A percentile compares a stretch with the other conserved stretches of the same genome.
These are phyloP conservation scores for Exophiala lecanii-corni DNA, from an alignment of 2,329 filamentous ascomycete species.

Conservation along the genomic window DNA sequence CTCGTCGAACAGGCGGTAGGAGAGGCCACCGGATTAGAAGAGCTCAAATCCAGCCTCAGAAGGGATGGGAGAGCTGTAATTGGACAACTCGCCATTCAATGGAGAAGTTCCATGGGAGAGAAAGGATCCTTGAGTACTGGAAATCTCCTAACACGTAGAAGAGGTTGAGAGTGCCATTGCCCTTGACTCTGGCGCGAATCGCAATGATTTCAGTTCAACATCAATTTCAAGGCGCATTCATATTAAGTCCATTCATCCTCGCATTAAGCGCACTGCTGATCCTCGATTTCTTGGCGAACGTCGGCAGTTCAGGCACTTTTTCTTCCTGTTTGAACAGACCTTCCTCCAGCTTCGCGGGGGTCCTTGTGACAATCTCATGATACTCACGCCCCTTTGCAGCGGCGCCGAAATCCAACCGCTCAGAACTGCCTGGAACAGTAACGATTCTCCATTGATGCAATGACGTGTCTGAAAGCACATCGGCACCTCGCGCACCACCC, in stretches of 20 bases:
- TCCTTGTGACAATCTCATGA: conserved; percentile 55
- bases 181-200: too few species aligned
- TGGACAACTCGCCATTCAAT: conserved; percentile 79
- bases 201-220: too few species aligned
- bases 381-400: conserved; percentile 49
- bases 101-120: conserved; percentile 87
- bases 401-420: conserved; percentile 29
- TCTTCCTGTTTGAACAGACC: conserved; percentile 46
- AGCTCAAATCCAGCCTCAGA: conserved; percentile 39
- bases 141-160: conserved; percentile 55
- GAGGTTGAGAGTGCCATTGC: conserved; percentile 7
- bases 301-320: conserved; percentile 17
- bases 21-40: conserved; percentile 47
- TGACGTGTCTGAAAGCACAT: conserved; percentile 58
- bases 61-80: conserved; percentile 55
- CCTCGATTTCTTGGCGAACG: conserved; percentile 13
- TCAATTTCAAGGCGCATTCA: conserved; percentile 27
- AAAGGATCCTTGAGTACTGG: conserved; percentile 82
- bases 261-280: conserved; percentile 8
- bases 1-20: conserved; percentile 52
- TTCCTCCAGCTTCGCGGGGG: conserved; percentile 79
- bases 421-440: conserved; percentile 52
- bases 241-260: conserved; percentile 24
- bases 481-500: conserved; percentile 37
- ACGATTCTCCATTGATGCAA: conserved; percentile 62